Evolutionary conservation across 345 rosid species (phyloP).

Genomic region (Salix purpurea): DNA sequence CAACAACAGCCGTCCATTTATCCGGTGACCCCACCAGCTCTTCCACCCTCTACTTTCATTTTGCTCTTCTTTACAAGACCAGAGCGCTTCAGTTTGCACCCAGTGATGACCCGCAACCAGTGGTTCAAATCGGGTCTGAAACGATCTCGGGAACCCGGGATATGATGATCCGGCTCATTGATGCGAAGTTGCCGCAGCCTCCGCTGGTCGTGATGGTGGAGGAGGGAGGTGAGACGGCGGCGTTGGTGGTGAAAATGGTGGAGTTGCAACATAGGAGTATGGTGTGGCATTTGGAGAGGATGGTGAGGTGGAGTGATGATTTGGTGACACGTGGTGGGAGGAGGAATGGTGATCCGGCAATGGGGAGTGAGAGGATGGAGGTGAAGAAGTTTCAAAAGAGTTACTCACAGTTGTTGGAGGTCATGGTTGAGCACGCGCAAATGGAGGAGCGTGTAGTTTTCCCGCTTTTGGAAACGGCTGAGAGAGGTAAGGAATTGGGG

Average conservation of each 20-base stretch:
- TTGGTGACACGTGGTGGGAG: constrained; percentile 51
- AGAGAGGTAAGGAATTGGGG: constrained; percentile 39
- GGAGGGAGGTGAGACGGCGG: constrained; percentile 34
- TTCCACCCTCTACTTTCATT: constrained; percentile 42
- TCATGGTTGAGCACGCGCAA: constrained; percentile 73
- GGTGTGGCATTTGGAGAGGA: constrained; percentile 55
- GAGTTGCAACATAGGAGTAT: constrained; percentile 59
- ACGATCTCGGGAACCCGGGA: constrained; percentile 43
- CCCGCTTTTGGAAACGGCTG: constrained; percentile 58
- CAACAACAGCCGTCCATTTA: constrained; percentile 29
- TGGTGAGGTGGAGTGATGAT: constrained; percentile 69
- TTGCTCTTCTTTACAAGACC: constrained; percentile 51
- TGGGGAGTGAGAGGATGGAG: constrained; percentile 70
- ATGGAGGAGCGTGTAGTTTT: constrained; percentile 74
- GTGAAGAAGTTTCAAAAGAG: constrained; percentile 49
- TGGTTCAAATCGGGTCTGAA: constrained; percentile 45
- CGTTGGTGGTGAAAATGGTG: constrained; percentile 37
- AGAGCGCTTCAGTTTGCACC: constrained; percentile 40
- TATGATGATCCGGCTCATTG: constrained; percentile 45
- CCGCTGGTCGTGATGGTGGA: constrained; percentile 24
- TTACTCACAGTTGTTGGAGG: constrained; percentile 50
- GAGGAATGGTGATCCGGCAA: constrained; percentile 49
- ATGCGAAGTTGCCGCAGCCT: constrained; percentile 50
- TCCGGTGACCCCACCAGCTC: constrained; percentile 25
- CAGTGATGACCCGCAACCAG: constrained; percentile 23